Evolutionary conservation across 2,329 filamentous ascomycete species (phyloP).

Genomic region (Knoxdaviesia proteae): DNA sequence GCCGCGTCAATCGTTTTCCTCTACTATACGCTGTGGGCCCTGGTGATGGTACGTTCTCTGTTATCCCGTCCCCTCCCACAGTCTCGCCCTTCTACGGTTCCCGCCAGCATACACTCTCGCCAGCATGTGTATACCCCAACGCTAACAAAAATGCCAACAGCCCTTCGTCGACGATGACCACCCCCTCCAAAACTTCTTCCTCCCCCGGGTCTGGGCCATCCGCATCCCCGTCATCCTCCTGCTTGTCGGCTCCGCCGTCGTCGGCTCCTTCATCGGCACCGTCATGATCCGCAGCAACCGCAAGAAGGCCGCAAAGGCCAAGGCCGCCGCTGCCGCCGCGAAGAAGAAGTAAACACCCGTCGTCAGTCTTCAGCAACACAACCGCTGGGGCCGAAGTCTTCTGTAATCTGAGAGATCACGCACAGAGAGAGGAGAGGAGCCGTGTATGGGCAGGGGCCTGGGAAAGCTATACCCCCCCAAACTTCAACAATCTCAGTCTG

Average conservation of each 20-base stretch:
- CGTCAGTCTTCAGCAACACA: too few species aligned
- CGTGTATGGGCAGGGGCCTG: too few species aligned
- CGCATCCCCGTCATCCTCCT: slow-evolving; percentile 95
- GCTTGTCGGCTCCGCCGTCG: slow-evolving; percentile 75
- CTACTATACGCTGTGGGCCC: slow-evolving; percentile 96
- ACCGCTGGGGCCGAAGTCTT: too few species aligned
- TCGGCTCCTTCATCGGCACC: slow-evolving; percentile 84
- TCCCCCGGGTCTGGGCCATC: slow-evolving; percentile 94
- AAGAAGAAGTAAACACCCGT: slow-evolving; percentile 48
- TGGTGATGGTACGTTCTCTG: slow-evolving; percentile 58
- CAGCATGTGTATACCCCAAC: not conserved
- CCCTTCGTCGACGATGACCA: slow-evolving; percentile 95
- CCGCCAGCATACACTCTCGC: slow-evolving; percentile 2
- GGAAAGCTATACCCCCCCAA: too few species aligned
- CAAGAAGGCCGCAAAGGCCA: slow-evolving; percentile 91
- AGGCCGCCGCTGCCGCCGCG: slow-evolving; percentile 35
- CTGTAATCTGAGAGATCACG: too few species aligned
- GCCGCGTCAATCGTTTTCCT: slow-evolving; percentile 41
- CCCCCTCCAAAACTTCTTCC: slow-evolving; percentile 84
- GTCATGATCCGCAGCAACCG: slow-evolving; percentile 98
- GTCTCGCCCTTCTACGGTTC: slow-evolving; percentile 1
- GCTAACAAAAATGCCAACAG: slow-evolving; percentile 23
- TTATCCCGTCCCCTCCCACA: slow-evolving; percentile 3
- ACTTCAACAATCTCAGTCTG: too few species aligned
- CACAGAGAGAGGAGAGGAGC: too few species aligned